Percentiles rank a stretch among this genome's conserved stretches.
Evolutionary conservation across 805 yeast genomes (phyloP).

Genomic region (Starmerella scarabaei): DNA sequence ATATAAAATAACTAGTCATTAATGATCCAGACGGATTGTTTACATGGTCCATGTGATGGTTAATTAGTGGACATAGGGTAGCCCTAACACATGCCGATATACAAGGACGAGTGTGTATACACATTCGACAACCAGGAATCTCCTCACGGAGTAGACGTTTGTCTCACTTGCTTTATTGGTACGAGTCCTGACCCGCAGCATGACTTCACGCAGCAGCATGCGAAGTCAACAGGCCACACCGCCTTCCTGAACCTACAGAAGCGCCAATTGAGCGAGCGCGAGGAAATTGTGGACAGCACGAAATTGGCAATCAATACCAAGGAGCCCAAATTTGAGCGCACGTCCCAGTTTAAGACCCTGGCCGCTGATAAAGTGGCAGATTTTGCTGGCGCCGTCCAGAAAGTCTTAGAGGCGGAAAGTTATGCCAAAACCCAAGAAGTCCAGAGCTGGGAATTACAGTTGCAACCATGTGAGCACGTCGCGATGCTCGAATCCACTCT

Average conservation of each 20-base stretch:
- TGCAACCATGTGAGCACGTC: slow-evolving; percentile 68
- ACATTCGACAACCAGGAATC: slow-evolving; percentile 58
- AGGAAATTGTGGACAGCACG: slow-evolving; percentile 37
- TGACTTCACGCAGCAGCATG: slow-evolving; percentile 49
- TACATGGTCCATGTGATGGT: neutral
- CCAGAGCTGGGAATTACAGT: slow-evolving; percentile 84
- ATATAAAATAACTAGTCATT: too few species aligned
- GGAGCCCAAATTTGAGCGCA: slow-evolving; percentile 42
- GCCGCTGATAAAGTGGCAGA: slow-evolving; percentile 15
- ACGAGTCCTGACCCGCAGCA: slow-evolving; percentile 50
- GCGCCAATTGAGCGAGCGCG: slow-evolving; percentile 32
- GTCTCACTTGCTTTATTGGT: slow-evolving; percentile 48
- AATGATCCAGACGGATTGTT: too few species aligned
- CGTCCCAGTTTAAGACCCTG: slow-evolving; percentile 32
- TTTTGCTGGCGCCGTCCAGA: slow-evolving; percentile 27
- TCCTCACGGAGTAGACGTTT: slow-evolving; percentile 54
- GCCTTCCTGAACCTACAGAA: slow-evolving; percentile 49
- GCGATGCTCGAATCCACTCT: slow-evolving; percentile 30
- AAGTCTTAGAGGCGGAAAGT: slow-evolving; percentile 45
- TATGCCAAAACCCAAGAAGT: slow-evolving; percentile 52
- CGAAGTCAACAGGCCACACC: slow-evolving; percentile 38
- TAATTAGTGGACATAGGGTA: slow-evolving; percentile 1
- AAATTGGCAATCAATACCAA: slow-evolving; percentile 34
- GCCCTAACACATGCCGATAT: slow-evolving; percentile 34
- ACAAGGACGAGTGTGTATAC: slow-evolving; percentile 83